Evolutionary conservation across 2,329 filamentous ascomycete genomes (phyloP).

Genomic region (Herpomyces periplanetae): DNA sequence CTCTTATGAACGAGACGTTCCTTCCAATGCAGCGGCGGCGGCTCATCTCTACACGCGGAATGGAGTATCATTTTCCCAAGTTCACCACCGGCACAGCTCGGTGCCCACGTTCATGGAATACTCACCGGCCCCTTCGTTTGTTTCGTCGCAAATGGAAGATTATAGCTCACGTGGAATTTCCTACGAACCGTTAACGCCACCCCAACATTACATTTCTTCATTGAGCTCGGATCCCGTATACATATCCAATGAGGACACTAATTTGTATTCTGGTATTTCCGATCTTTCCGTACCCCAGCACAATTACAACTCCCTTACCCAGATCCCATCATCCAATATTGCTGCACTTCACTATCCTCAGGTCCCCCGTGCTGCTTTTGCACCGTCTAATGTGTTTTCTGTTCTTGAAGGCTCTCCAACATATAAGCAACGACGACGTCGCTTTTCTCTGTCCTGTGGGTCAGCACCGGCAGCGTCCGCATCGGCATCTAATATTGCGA

Average conservation of each 20-base stretch:
- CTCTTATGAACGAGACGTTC: too few species aligned
- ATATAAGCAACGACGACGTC: slow-evolving; percentile 80
- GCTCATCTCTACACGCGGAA: slow-evolving; percentile 93
- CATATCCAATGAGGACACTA: slow-evolving; percentile 89
- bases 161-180: slow-evolving; percentile 87
- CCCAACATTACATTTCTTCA: slow-evolving; percentile 46
- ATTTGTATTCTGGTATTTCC: slow-evolving; percentile 71
- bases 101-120: slow-evolving; percentile 97
- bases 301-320: slow-evolving; percentile 53
- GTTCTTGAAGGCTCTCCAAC: slow-evolving; percentile 92
- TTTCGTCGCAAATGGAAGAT: slow-evolving; percentile 92
- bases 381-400: slow-evolving; percentile 49
- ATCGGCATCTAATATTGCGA: slow-evolving; percentile 14
- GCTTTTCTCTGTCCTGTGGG: slow-evolving; percentile 59
- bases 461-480: slow-evolving; percentile 27
- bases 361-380: slow-evolving; percentile 20
- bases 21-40: too few species aligned
- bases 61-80: slow-evolving; percentile 39
- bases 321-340: slow-evolving; percentile 50
- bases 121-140: slow-evolving; percentile 83
- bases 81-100: slow-evolving; percentile 76
- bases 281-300: slow-evolving; percentile 41
- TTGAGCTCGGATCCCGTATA: slow-evolving; percentile 67
- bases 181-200: slow-evolving; percentile 82
- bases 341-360: slow-evolving; percentile 39